Evolutionary conservation across 192 early-diverging fungal species (phyloP).

Genomic region (Coemansia sp.): DNA sequence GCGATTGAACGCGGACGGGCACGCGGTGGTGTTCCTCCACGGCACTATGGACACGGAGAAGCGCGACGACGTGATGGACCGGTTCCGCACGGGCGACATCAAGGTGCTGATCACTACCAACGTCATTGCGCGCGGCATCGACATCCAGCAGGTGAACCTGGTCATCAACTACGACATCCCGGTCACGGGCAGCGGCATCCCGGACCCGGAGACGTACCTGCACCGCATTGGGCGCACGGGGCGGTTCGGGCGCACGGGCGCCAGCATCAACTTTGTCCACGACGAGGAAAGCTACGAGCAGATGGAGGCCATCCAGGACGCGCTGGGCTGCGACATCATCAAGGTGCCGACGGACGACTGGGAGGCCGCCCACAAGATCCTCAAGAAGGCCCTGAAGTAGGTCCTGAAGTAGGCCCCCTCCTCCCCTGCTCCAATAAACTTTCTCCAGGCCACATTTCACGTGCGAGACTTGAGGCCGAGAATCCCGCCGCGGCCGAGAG

Average conservation of each 20-base stretch:
- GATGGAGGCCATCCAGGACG: slow-evolving; percentile 76
- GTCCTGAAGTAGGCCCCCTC: neutral
- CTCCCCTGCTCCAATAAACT: no score
- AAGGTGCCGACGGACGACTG: slow-evolving; percentile 76
- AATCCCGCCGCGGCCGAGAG: no score
- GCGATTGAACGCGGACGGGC: slow-evolving; percentile 74
- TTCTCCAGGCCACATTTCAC: no score
- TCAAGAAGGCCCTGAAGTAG: slow-evolving; percentile 70
- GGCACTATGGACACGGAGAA: slow-evolving; percentile 69
- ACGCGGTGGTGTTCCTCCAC: slow-evolving; percentile 77
- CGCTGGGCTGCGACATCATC: slow-evolving; percentile 75
- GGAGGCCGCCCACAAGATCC: slow-evolving; percentile 75
- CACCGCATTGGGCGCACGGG: slow-evolving; percentile 98
- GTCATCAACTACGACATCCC: slow-evolving; percentile 98
- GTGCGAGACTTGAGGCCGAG: no score
- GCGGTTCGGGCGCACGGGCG: slow-evolving; percentile 90
- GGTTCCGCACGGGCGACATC: slow-evolving; percentile 80
- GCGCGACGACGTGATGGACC: slow-evolving; percentile 89
- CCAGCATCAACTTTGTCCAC: slow-evolving; percentile 93
- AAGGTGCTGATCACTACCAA: slow-evolving; percentile 97
- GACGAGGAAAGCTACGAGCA: slow-evolving; percentile 64
- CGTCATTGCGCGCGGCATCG: slow-evolving; percentile 95
- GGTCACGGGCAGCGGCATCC: slow-evolving; percentile 52
- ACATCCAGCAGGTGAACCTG: slow-evolving; percentile 89
- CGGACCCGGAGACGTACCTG: slow-evolving; percentile 92